Conservation (phyloP, 192 early-diverging fungal genomes). For the Pilobolus umbonatus region DNA sequence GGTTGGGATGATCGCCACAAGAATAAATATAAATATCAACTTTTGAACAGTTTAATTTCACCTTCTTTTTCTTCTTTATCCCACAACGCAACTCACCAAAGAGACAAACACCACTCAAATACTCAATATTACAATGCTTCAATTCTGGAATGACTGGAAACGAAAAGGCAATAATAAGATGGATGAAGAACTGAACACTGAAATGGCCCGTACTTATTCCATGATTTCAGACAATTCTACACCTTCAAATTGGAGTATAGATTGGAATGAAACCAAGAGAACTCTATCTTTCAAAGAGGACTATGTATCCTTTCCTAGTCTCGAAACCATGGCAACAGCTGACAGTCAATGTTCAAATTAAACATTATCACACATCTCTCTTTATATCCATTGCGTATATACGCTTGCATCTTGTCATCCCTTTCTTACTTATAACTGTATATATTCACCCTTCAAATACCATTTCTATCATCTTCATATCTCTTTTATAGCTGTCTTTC, state of each 20-base stretch:
- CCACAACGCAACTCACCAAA: neutral
- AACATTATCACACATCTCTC: neutral
- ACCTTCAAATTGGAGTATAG: conserved; percentile 16
- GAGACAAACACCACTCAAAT: neutral
- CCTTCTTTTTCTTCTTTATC: neutral
- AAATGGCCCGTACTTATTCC: conserved; percentile 1
- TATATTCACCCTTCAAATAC: neutral
- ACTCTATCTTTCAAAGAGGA: conserved; percentile 17
- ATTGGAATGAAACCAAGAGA: conserved; percentile 15
- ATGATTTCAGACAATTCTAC: conserved; percentile 9
- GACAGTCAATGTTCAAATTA: conserved; percentile 8
- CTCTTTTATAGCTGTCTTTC: too few species aligned
- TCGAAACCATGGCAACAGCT: conserved; percentile 3
- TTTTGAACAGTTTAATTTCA: neutral
- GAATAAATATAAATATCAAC: neutral
- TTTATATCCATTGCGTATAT: too few species aligned
- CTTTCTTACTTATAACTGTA: too few species aligned
- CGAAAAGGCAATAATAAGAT: conserved; percentile 6
- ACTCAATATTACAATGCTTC: conserved; percentile 7
- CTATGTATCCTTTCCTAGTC: conserved; percentile 19
- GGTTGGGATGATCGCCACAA: neutral
- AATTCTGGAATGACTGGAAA: conserved; percentile 17
- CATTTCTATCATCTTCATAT: conserved; percentile 8
- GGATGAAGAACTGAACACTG: neutral
- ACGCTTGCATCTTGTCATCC: too few species aligned